These are phyloP conservation scores for Erythrobasidium hasegawianum DNA, from an alignment of 1,284 basidiomycete genomes.

Conservation along the genomic window DNA sequence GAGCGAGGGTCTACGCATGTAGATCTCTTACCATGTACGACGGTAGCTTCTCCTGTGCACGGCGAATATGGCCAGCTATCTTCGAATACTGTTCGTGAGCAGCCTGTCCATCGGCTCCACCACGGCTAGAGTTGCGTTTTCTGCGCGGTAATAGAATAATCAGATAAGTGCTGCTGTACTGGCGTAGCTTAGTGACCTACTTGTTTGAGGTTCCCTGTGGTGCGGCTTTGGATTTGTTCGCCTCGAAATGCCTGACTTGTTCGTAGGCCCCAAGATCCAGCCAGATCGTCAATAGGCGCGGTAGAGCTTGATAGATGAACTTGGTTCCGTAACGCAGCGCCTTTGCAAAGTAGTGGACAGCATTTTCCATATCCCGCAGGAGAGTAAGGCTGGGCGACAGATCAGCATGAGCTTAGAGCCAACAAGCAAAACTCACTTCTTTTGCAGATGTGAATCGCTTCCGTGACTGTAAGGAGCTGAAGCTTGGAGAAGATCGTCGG, in stretches of 20 bases:
- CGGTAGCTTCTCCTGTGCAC: conserved; percentile 61
- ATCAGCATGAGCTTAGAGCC: not conserved
- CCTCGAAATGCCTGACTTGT: not conserved
- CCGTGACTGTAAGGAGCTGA: not conserved
- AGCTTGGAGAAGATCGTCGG: conserved; percentile 57
- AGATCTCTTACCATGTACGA: conserved; percentile 69
- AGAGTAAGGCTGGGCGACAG: not conserved
- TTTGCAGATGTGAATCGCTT: not conserved
- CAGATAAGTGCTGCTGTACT: not conserved
- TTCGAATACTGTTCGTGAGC: conserved; percentile 55
- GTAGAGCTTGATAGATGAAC: conserved; percentile 93
- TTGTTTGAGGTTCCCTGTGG: not conserved
- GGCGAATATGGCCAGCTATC: conserved; percentile 59
- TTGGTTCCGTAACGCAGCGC: conserved; percentile 84
- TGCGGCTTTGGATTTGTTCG: not conserved
- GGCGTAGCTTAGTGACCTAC: not conserved
- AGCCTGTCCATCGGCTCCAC: not conserved
- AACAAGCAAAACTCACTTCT: conserved; percentile 14
- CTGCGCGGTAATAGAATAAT: too few species aligned
- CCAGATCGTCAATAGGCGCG: conserved; percentile 92
- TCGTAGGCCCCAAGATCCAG: conserved; percentile 76
- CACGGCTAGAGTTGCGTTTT: too few species aligned
- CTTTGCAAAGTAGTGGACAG: conserved; percentile 65
- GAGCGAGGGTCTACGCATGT: not conserved
- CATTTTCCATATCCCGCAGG: conserved; percentile 18